phyloP scores from a whole-genome alignment of 768 basidiomycete species.

The Suillus tomentosus region DNA sequence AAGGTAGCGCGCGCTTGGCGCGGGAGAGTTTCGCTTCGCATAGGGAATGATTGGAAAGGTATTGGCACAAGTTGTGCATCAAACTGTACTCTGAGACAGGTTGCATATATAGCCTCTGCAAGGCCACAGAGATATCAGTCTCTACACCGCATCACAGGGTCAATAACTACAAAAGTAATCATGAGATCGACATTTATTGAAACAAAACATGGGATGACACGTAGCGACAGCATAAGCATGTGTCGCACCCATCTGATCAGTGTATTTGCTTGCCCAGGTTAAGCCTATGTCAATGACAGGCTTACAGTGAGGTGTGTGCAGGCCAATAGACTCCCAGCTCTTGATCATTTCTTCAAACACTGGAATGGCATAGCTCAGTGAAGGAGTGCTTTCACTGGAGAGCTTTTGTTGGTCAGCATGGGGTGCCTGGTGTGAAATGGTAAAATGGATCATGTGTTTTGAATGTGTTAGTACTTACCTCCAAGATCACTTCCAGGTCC shows the following conservation, averaged over 20 bases:
- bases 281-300: background rate
- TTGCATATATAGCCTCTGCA: too few relatives aligned
- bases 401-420: too few relatives aligned
- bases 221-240: background rate
- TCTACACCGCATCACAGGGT: background rate
- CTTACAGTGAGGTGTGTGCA: background rate
- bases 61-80: too few relatives aligned
- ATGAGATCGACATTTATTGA: background rate
- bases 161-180: background rate
- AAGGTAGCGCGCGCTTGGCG: too few relatives aligned
- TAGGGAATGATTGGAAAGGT: too few relatives aligned
- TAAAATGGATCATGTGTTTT: too few relatives aligned
- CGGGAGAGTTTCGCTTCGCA: too few relatives aligned
- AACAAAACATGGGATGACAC: background rate
- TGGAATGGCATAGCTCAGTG: conserved; percentile 7
- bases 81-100: too few relatives aligned
- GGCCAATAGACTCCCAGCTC: background rate
- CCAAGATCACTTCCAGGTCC: conserved; percentile 11
- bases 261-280: background rate
- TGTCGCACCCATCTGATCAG: background rate
- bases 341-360: conserved; percentile 1
- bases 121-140: too few relatives aligned
- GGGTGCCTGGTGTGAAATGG: too few relatives aligned
- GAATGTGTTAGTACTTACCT: too few relatives aligned
- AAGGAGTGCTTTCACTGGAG: background rate